Conservation (phyloP, 1,284 basidiomycete species). For the Ceratobasidium sp. region DNA sequence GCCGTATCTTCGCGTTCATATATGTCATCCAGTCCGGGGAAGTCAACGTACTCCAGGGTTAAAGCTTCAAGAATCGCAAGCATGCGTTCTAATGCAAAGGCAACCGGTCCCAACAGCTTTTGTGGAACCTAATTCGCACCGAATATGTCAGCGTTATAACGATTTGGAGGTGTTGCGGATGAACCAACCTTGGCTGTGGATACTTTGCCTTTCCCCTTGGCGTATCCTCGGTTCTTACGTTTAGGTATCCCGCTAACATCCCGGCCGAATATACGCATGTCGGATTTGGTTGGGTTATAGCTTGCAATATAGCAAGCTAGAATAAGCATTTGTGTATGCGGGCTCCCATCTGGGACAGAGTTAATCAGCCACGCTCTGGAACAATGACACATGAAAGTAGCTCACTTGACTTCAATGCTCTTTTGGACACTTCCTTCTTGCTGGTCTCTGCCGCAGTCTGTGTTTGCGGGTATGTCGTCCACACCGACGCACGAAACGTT, state of each 20-base stretch:
- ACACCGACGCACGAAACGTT: constrained; percentile 30
- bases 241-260: constrained; percentile 70
- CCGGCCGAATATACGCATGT: constrained; percentile 80
- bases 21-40: constrained; percentile 50
- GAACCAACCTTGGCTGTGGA: constrained; percentile 46
- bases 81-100: constrained; percentile 85
- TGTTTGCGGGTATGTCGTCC: constrained; percentile 33
- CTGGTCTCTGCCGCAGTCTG: not conserved
- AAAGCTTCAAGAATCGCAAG: constrained; percentile 85
- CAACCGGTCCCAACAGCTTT: constrained; percentile 78
- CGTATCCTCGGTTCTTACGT: constrained; percentile 61
- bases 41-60: constrained; percentile 73
- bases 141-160: not conserved
- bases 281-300: constrained; percentile 84
- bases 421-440: constrained; percentile 4
- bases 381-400: too few relatives aligned
- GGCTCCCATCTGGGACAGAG: constrained; percentile 3
- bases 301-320: constrained; percentile 86
- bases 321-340: constrained; percentile 58
- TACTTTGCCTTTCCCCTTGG: constrained; percentile 49
- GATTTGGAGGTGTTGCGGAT: not conserved
- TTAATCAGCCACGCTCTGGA: not conserved
- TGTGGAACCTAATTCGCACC: constrained; percentile 70
- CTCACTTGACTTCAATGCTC: not conserved
- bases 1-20: constrained; percentile 65